Percentiles rank a stretch among this genome's conserved stretches.
phyloP scores from a whole-genome alignment of 352 stramenopile genomes.

The Globisporangium rhizosaccharum region DNA sequence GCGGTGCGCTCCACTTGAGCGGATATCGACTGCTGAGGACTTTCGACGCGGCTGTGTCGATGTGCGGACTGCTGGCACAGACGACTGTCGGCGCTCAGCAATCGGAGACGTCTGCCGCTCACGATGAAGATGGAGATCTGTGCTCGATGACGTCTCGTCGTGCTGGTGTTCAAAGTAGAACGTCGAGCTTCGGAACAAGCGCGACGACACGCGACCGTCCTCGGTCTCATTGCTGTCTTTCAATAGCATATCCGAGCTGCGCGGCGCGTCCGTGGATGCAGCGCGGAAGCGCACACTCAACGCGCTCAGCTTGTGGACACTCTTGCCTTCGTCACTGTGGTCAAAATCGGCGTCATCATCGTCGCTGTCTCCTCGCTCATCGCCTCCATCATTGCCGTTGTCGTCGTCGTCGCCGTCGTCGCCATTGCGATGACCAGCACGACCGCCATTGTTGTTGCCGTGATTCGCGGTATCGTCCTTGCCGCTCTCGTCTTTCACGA shows the following conservation, averaged over 20 bases:
- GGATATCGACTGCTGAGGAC: neutral
- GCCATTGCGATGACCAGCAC: neutral
- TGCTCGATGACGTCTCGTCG: neutral
- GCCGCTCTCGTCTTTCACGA: neutral
- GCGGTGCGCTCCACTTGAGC: constrained; percentile 22
- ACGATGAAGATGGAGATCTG: neutral
- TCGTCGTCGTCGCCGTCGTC: neutral
- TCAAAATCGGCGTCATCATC: neutral
- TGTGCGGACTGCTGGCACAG: neutral
- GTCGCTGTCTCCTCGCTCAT: neutral
- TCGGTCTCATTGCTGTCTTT: neutral
- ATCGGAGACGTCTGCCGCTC: neutral
- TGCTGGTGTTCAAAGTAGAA: constrained; percentile 8
- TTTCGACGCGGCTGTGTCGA: neutral
- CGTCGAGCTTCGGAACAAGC: constrained; percentile 8
- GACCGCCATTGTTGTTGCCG: too few species aligned
- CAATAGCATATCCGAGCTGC: constrained; percentile 5
- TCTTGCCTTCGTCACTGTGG: neutral
- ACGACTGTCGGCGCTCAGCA: neutral
- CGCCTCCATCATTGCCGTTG: neutral
- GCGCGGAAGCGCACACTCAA: neutral
- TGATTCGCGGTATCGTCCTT: neutral
- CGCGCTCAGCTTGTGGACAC: neutral
- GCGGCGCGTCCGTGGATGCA: neutral
- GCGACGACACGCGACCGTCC: neutral